A percentile compares a stretch with the other conserved stretches of the same genome.
These are phyloP conservation scores for Saccharomycopsis babjevae DNA, from an alignment of 805 yeast genomes.

Conservation along the genomic window DNA sequence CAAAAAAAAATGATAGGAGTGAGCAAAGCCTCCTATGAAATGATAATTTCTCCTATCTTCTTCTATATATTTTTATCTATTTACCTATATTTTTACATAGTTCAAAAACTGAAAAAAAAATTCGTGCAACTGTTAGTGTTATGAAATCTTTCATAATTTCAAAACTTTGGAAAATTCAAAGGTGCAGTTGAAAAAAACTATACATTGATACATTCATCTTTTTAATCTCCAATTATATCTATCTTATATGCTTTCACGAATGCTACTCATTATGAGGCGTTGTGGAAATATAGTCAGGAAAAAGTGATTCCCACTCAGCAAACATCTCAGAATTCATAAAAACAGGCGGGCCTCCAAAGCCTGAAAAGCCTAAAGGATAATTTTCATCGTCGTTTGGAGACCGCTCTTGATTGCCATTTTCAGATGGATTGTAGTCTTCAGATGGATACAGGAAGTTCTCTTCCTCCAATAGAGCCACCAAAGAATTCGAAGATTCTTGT, in stretches of 20 bases:
- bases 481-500: background rate
- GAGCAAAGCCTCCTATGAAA: too few species aligned
- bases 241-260: background rate
- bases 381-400: background rate
- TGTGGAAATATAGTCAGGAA: conserved; percentile 39
- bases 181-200: background rate
- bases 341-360: conserved; percentile 43
- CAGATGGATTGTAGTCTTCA: background rate
- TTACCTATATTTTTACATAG: too few species aligned
- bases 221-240: background rate
- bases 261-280: background rate
- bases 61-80: too few species aligned
- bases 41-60: too few species aligned
- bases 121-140: too few species aligned
- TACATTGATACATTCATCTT: background rate
- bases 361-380: background rate
- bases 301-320: conserved; percentile 40
- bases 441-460: conserved; percentile 1
- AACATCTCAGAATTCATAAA: conserved; percentile 41
- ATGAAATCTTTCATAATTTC: too few species aligned
- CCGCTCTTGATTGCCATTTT: background rate
- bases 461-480: background rate
- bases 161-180: too few species aligned
- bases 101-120: too few species aligned
- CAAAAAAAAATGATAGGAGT: too few species aligned